Evolutionary conservation across 176 grass and related monocot species (phyloP).

Genomic region (Oryza meyeriana): DNA sequence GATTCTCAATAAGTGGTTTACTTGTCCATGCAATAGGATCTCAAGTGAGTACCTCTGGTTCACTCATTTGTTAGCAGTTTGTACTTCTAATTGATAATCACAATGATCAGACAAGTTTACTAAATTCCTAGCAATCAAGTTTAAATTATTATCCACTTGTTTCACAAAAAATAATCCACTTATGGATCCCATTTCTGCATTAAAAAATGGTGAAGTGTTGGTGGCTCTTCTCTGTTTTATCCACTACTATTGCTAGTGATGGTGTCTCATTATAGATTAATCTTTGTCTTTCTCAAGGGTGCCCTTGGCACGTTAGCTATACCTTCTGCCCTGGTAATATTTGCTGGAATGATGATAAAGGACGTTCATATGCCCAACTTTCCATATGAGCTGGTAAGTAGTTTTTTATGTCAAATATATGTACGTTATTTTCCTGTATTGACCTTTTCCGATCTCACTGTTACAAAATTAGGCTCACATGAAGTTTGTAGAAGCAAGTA

Average conservation of each 20-base stretch:
- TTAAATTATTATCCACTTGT: neutral
- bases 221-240: slow-evolving; percentile 18
- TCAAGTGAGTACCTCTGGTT: slow-evolving; percentile 51
- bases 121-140: neutral
- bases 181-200: neutral
- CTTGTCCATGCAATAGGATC: slow-evolving; percentile 82
- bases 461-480: slow-evolving; percentile 51
- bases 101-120: neutral
- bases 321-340: slow-evolving; percentile 57
- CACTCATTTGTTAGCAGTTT: neutral
- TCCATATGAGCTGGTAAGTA: slow-evolving; percentile 59
- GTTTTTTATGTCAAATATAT: slow-evolving; percentile 20
- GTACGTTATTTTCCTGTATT: slow-evolving; percentile 14
- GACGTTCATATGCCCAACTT: slow-evolving; percentile 49
- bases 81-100: slow-evolving; percentile 1
- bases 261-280: slow-evolving; percentile 32
- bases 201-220: neutral
- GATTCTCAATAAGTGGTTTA: slow-evolving; percentile 81
- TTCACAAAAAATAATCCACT: too few relatives aligned
- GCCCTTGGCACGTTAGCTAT: slow-evolving; percentile 72
- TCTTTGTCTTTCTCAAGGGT: slow-evolving; percentile 59
- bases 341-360: slow-evolving; percentile 71
- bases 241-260: neutral
- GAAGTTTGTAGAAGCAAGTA: slow-evolving; percentile 69
- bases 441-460: neutral